These are phyloP conservation scores for Kluyveromyces lactis DNA, from an alignment of 805 yeast genomes.

Conservation along the genomic window DNA sequence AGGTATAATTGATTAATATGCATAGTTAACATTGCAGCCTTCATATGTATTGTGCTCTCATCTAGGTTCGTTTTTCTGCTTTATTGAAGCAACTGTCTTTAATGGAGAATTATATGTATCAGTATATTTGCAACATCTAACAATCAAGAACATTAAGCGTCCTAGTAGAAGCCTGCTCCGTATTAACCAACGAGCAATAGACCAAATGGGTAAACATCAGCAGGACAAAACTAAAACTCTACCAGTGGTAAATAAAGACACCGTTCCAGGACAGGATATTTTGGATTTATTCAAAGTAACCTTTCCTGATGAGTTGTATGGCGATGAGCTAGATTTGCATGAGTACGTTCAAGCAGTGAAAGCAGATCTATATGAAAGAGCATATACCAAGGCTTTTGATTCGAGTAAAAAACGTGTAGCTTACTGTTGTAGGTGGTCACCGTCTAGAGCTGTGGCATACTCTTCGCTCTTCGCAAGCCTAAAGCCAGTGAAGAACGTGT, in stretches of 20 bases:
- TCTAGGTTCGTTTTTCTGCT: too few relatives aligned
- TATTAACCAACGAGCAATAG: too few relatives aligned
- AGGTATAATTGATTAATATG: too few relatives aligned
- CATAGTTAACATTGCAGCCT: too few relatives aligned
- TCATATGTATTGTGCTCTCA: too few relatives aligned
- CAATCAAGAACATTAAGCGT: too few relatives aligned
- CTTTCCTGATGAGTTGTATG: constrained; percentile 22
- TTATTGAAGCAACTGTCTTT: too few relatives aligned
- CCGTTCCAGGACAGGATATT: constrained; percentile 25
- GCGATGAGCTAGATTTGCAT: constrained; percentile 12
- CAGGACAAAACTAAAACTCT: constrained; percentile 10
- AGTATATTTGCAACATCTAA: too few relatives aligned
- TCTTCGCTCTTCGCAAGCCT: constrained; percentile 54
- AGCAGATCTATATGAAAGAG: constrained; percentile 57
- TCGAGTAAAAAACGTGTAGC: constrained; percentile 58
- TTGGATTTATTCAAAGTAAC: constrained; percentile 24
- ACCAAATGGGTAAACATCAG: neutral
- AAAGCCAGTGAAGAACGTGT: constrained; percentile 32
- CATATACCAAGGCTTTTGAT: constrained; percentile 63
- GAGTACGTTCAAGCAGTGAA: constrained; percentile 57
- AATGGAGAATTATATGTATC: too few relatives aligned
- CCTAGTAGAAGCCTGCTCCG: too few relatives aligned
- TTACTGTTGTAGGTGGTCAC: constrained; percentile 79
- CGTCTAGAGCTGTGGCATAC: constrained; percentile 72
- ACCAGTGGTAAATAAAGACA: constrained; percentile 16